phyloP scores from a whole-genome alignment of 1,284 basidiomycete genomes.

The Ceratobasidium sp. region DNA sequence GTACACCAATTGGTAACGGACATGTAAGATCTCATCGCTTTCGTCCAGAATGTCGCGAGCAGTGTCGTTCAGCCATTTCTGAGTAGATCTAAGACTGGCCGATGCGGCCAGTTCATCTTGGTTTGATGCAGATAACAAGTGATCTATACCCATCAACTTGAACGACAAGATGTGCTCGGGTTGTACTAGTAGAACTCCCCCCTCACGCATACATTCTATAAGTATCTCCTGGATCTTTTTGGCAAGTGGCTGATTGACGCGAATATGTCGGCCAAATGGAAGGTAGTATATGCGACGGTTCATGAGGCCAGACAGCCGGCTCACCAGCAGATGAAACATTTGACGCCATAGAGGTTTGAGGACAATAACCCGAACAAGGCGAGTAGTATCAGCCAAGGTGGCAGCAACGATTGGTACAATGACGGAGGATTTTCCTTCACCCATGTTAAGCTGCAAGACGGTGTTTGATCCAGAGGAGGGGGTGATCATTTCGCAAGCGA shows the following conservation, averaged over 20 bases:
- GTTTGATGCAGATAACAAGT: conserved; percentile 41
- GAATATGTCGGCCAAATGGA: no score
- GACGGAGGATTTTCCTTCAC: conserved; percentile 63
- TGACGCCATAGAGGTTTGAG: conserved; percentile 54
- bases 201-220: no score
- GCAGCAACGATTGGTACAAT: conserved; percentile 57
- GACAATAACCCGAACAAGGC: conserved; percentile 57
- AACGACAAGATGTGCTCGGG: no score
- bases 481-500: no score
- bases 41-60: conserved; percentile 61
- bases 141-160: no score
- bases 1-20: conserved; percentile 59
- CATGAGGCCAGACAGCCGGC: no score
- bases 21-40: conserved; percentile 61
- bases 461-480: conserved; percentile 52
- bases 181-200: no score
- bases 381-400: conserved; percentile 54
- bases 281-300: no score
- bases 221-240: no score
- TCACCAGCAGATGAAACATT: conserved; percentile 61
- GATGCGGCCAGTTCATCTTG: conserved; percentile 36
- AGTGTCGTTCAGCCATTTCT: conserved; percentile 52
- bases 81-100: conserved; percentile 44
- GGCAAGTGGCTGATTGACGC: no score
- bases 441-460: conserved; percentile 63